Evolutionary conservation across 768 basidiomycete genomes (phyloP).

Genomic region (Xanthoconium purpureum): DNA sequence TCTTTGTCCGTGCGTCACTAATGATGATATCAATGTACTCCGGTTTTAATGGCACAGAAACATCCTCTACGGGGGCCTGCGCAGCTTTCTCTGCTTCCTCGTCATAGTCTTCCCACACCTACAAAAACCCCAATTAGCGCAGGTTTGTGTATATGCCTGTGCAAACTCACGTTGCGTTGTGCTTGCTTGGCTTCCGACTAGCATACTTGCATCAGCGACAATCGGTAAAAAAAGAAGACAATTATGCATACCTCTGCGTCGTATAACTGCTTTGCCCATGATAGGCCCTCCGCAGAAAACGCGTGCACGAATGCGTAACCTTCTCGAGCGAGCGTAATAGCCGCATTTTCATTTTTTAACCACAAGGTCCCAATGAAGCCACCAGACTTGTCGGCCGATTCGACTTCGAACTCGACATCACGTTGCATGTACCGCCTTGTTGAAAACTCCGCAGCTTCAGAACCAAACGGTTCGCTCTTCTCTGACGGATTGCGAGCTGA

Average conservation of each 20-base stretch:
- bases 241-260: slow-evolving; percentile 70
- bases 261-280: slow-evolving; percentile 76
- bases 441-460: slow-evolving; percentile 78
- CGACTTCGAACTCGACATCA: slow-evolving; percentile 91
- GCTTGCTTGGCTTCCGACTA: slow-evolving; percentile 80
- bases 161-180: slow-evolving; percentile 65
- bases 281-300: slow-evolving; percentile 79
- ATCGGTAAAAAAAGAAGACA: background rate
- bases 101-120: slow-evolving; percentile 90
- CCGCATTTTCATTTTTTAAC: slow-evolving; percentile 82
- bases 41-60: slow-evolving; percentile 57
- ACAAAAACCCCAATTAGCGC: background rate
- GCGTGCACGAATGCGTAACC: slow-evolving; percentile 86
- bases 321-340: slow-evolving; percentile 77
- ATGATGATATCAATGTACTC: slow-evolving; percentile 93
- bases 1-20: slow-evolving; percentile 74
- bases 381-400: slow-evolving; percentile 88
- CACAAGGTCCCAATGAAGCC: slow-evolving; percentile 92
- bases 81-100: slow-evolving; percentile 62
- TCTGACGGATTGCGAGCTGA: slow-evolving; percentile 77
- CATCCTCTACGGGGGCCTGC: slow-evolving; percentile 45
- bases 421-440: slow-evolving; percentile 85
- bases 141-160: background rate
- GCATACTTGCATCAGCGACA: slow-evolving; percentile 4
- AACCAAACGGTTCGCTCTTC: slow-evolving; percentile 86